Conservation (phyloP, 2,329 filamentous ascomycete species). For the Trichophyton simii region DNA sequence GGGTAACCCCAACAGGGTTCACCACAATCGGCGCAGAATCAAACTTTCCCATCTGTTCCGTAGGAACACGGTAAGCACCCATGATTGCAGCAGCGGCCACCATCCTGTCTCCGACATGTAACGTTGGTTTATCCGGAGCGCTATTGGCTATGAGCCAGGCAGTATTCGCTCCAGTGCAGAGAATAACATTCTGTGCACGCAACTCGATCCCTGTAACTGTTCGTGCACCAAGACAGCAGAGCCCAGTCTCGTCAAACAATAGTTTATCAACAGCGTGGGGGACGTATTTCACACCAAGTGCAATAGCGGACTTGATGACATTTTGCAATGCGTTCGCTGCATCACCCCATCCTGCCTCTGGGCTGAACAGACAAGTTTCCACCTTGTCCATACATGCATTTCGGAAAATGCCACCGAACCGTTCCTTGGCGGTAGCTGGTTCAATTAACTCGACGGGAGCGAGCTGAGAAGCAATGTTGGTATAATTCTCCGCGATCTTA, state of each 20-base stretch:
- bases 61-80: slow-evolving; percentile 4
- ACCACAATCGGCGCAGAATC: slow-evolving; percentile 4
- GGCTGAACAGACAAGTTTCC: slow-evolving; percentile 44
- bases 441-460: slow-evolving; percentile 28
- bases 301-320: slow-evolving; percentile 40
- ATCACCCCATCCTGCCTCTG: slow-evolving; percentile 47
- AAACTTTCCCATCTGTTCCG: slow-evolving; percentile 6
- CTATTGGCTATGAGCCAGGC: slow-evolving; percentile 27
- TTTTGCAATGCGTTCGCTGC: slow-evolving; percentile 44
- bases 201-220: slow-evolving; percentile 13
- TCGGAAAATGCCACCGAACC: slow-evolving; percentile 42
- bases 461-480: slow-evolving; percentile 13
- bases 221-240: slow-evolving; percentile 17
- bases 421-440: slow-evolving; percentile 37
- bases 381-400: slow-evolving; percentile 46
- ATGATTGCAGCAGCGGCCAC: slow-evolving; percentile 25
- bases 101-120: slow-evolving; percentile 38
- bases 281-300: slow-evolving; percentile 46
- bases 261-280: slow-evolving; percentile 29
- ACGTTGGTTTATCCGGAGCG: slow-evolving; percentile 20
- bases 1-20: slow-evolving; percentile 3
- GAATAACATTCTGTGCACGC: slow-evolving; percentile 14
- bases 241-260: slow-evolving; percentile 33
- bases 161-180: slow-evolving; percentile 18
- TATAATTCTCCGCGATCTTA: slow-evolving; percentile 36